Evolutionary conservation across 2,329 filamentous ascomycete genomes (phyloP).

Genomic region (Fusarium heterosporum): DNA sequence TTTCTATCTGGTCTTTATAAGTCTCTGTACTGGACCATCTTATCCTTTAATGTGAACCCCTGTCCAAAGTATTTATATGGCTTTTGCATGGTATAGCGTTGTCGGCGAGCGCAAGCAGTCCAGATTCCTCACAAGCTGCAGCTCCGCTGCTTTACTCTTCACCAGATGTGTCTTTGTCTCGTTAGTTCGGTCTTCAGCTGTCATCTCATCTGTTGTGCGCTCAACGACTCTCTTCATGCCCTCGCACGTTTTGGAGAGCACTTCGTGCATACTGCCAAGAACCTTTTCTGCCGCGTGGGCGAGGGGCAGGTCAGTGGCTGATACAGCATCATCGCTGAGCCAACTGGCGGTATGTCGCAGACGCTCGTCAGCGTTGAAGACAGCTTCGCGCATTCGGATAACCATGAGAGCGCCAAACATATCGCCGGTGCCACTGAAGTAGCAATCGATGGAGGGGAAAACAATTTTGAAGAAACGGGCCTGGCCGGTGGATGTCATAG

Average conservation of each 20-base stretch:
- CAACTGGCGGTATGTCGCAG: slow-evolving; percentile 72
- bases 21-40: slow-evolving; percentile 13
- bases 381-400: slow-evolving; percentile 87
- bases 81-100: slow-evolving; percentile 70
- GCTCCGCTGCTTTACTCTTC: slow-evolving; percentile 86
- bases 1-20: slow-evolving; percentile 32
- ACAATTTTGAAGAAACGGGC: slow-evolving; percentile 90
- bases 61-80: slow-evolving; percentile 51
- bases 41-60: not conserved
- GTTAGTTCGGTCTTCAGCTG: slow-evolving; percentile 59
- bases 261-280: slow-evolving; percentile 89
- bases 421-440: slow-evolving; percentile 96
- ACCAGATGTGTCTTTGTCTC: slow-evolving; percentile 73
- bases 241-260: slow-evolving; percentile 76
- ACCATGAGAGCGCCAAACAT: slow-evolving; percentile 97
- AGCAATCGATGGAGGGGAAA: slow-evolving; percentile 88
- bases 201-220: slow-evolving; percentile 57
- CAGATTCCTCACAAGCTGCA: slow-evolving; percentile 83
- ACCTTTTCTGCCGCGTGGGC: slow-evolving; percentile 88
- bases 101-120: slow-evolving; percentile 74
- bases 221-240: slow-evolving; percentile 68
- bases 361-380: slow-evolving; percentile 55
- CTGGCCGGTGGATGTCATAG: slow-evolving; percentile 69
- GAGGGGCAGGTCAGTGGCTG: slow-evolving; percentile 78
- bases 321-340: slow-evolving; percentile 79